Conservation (phyloP, 768 basidiomycete genomes). For the Dentipellis sp. region DNA sequence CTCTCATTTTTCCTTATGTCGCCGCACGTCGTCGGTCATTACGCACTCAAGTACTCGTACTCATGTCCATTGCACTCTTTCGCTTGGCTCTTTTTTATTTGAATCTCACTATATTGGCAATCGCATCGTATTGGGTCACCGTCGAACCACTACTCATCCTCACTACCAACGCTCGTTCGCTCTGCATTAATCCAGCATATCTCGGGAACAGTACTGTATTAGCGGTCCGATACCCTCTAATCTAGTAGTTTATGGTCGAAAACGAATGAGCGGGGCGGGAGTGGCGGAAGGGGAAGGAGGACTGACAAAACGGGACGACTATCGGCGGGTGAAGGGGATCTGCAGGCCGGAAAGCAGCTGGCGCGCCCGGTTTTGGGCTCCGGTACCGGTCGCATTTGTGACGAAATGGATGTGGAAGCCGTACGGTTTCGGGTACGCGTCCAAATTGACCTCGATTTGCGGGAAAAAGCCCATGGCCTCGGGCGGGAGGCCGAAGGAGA, state of each 20-base stretch:
- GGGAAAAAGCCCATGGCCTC: constrained; percentile 87
- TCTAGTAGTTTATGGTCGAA: neutral
- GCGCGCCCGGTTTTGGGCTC: constrained; percentile 84
- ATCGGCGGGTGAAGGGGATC: constrained; percentile 65
- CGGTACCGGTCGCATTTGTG: constrained; percentile 80
- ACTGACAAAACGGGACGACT: neutral
- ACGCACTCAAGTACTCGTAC: neutral
- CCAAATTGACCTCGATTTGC: constrained; percentile 90
- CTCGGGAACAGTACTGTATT: constrained; percentile 10
- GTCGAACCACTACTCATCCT: neutral
- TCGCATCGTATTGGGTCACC: neutral
- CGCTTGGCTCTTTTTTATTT: neutral
- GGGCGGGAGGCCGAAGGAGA: constrained; percentile 80
- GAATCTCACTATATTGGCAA: neutral
- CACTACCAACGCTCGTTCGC: neutral
- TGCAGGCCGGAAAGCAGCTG: constrained; percentile 86
- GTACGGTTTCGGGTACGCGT: constrained; percentile 75
- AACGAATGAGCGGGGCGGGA: too few relatives aligned
- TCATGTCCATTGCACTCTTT: neutral
- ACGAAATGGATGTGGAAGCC: constrained; percentile 95
- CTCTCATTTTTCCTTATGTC: neutral
- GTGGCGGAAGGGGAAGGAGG: too few relatives aligned
- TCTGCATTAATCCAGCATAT: neutral
- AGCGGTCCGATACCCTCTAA: constrained; percentile 2
- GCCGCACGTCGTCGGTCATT: neutral